phyloP scores from a whole-genome alignment of 1,139 yeast species.

The Zygotorulaspora mrakii region DNA sequence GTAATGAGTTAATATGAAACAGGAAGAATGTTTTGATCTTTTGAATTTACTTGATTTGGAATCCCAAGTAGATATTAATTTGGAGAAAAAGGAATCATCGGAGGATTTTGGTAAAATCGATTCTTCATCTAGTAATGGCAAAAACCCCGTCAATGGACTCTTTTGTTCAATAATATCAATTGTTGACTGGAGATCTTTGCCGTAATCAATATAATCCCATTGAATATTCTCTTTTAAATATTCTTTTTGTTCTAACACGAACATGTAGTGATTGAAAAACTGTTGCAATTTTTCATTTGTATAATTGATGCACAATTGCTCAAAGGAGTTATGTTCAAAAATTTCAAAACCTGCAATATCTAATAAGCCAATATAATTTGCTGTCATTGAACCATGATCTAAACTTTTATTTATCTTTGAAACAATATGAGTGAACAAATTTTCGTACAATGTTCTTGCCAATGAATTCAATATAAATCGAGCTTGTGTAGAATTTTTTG shows the following conservation, averaged over 20 bases:
- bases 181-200: constrained; percentile 93
- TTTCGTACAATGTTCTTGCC: constrained; percentile 82
- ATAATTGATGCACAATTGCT: constrained; percentile 92
- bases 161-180: constrained; percentile 82
- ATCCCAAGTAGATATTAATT: constrained; percentile 65
- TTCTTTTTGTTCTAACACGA: constrained; percentile 94
- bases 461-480: constrained; percentile 80
- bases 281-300: constrained; percentile 96
- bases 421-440: constrained; percentile 74
- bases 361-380: constrained; percentile 81
- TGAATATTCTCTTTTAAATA: constrained; percentile 88
- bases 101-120: constrained; percentile 91
- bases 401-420: constrained; percentile 71
- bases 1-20: constrained; percentile 82
- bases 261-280: constrained; percentile 96
- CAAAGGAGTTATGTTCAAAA: constrained; percentile 86
- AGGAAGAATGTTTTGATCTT: constrained; percentile 64
- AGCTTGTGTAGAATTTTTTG: constrained; percentile 77
- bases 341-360: constrained; percentile 99
- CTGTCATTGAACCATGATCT: constrained; percentile 41
- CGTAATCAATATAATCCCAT: constrained; percentile 96
- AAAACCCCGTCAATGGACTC: constrained; percentile 72
- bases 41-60: constrained; percentile 55
- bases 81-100: constrained; percentile 79
- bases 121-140: constrained; percentile 88